phyloP scores from a whole-genome alignment of 805 yeast species.

The Saturnispora hagleri region DNA sequence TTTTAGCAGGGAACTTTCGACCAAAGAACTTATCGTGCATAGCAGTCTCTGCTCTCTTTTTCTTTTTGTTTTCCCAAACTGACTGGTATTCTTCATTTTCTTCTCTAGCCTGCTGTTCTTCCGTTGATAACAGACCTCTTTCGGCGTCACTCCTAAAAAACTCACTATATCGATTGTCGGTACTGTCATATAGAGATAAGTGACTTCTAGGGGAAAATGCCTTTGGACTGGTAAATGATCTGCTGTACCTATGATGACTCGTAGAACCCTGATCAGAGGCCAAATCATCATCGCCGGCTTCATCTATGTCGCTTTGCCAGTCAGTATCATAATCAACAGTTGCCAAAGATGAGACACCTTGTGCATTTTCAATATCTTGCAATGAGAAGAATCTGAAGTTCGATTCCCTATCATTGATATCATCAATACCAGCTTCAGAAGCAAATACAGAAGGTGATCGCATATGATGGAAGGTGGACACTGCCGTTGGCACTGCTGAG shows the following conservation, averaged over 20 bases:
- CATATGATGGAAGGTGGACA: slow-evolving; percentile 61
- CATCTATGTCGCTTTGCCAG: slow-evolving; percentile 49
- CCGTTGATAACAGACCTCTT: slow-evolving; percentile 12
- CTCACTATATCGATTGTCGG: slow-evolving; percentile 13
- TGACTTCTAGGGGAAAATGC: neutral
- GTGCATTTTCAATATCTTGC: slow-evolving; percentile 78
- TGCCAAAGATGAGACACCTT: slow-evolving; percentile 66
- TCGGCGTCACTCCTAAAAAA: slow-evolving; percentile 14
- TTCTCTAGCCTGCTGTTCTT: slow-evolving; percentile 19
- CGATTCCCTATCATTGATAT: neutral
- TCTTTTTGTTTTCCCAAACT: slow-evolving; percentile 9
- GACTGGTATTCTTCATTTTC: slow-evolving; percentile 7
- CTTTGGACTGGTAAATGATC: neutral
- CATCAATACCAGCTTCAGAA: neutral
- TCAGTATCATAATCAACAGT: slow-evolving; percentile 64
- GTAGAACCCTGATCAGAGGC: neutral
- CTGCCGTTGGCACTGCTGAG: slow-evolving; percentile 68
- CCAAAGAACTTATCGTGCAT: slow-evolving; percentile 36
- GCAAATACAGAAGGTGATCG: slow-evolving; percentile 12
- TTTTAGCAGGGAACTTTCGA: slow-evolving; percentile 32
- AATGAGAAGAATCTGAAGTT: slow-evolving; percentile 71
- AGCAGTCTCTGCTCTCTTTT: slow-evolving; percentile 19
- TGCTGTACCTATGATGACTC: neutral
- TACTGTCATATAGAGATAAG: slow-evolving; percentile 9
- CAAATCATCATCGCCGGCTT: neutral